These are phyloP conservation scores for Globisporangium takayamanum DNA, from an alignment of 352 stramenopile genomes.

Conservation along the genomic window DNA sequence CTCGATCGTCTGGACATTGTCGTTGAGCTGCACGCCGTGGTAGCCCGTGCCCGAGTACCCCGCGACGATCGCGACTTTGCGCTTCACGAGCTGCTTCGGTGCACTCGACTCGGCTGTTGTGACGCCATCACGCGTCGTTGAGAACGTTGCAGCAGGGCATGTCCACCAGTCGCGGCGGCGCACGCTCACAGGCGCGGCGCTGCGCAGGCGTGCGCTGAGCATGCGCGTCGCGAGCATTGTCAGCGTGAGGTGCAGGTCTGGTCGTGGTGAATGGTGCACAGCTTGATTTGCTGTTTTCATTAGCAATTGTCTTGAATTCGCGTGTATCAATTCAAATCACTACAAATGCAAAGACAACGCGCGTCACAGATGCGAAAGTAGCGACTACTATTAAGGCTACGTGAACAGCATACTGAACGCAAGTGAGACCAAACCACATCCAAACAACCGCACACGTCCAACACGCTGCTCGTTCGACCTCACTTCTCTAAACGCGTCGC, in stretches of 20 bases:
- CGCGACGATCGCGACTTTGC: slow-evolving; percentile 82
- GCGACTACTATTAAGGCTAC: not conserved
- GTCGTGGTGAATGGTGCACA: not conserved
- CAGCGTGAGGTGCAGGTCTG: not conserved
- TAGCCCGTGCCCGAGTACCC: slow-evolving; percentile 82
- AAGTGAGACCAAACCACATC: not conserved
- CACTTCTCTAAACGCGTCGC: not conserved
- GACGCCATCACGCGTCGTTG: not conserved
- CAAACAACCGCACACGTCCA: not conserved
- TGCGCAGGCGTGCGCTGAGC: slow-evolving; percentile 5
- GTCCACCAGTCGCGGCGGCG: not conserved
- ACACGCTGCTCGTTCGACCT: not conserved
- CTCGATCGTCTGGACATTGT: slow-evolving; percentile 82
- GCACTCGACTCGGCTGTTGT: not conserved
- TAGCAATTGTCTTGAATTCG: not conserved
- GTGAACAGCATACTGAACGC: not conserved
- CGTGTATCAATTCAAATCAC: not conserved
- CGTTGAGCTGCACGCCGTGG: slow-evolving; percentile 73
- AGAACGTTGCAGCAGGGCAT: not conserved
- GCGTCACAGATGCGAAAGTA: not conserved
- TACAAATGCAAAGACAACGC: not conserved
- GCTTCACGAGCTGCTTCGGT: slow-evolving; percentile 62
- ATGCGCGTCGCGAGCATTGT: slow-evolving; percentile 2
- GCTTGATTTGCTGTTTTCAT: not conserved
- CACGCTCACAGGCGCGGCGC: not conserved